A percentile compares a stretch with the other conserved stretches of the same genome.
Conservation (phyloP, 73 alveolate genomes). For the Blepharisma japonicum region DNA sequence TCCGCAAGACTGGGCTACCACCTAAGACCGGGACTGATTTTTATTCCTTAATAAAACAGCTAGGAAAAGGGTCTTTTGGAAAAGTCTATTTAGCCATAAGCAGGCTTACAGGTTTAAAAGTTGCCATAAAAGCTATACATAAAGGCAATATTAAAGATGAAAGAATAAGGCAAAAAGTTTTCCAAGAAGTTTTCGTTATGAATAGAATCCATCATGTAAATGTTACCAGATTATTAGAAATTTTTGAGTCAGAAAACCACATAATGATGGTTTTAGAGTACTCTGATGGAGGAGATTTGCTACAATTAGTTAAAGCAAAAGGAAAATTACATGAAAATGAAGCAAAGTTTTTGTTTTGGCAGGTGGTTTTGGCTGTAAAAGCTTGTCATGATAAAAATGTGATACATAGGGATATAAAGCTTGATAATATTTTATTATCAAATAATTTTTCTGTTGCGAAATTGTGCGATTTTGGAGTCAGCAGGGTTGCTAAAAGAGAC, state of each 20-base stretch:
- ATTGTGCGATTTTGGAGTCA: slow-evolving; percentile 89
- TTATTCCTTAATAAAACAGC: slow-evolving; percentile 30
- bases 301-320: slow-evolving; percentile 42
- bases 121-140: slow-evolving; percentile 80
- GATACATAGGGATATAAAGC: slow-evolving; percentile 85
- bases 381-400: slow-evolving; percentile 56
- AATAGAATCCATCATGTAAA: slow-evolving; percentile 31
- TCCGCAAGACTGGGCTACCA: too few species aligned
- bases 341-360: slow-evolving; percentile 66
- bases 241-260: slow-evolving; percentile 59
- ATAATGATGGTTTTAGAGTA: slow-evolving; percentile 60
- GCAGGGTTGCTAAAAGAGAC: slow-evolving; percentile 66
- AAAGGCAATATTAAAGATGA: slow-evolving; percentile 72
- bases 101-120: slow-evolving; percentile 74
- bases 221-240: slow-evolving; percentile 59
- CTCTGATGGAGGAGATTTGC: slow-evolving; percentile 67
- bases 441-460: slow-evolving; percentile 63
- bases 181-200: slow-evolving; percentile 62
- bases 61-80: slow-evolving; percentile 98
- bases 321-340: slow-evolving; percentile 69
- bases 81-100: slow-evolving; percentile 80
- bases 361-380: slow-evolving; percentile 67
- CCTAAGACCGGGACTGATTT: slow-evolving; percentile 42
- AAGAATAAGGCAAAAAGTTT: slow-evolving; percentile 66
- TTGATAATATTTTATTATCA: slow-evolving; percentile 78